A percentile compares a stretch with the other conserved stretches of the same genome.
Conservation (phyloP, 768 basidiomycete species). For the Crepidotus variabilis region DNA sequence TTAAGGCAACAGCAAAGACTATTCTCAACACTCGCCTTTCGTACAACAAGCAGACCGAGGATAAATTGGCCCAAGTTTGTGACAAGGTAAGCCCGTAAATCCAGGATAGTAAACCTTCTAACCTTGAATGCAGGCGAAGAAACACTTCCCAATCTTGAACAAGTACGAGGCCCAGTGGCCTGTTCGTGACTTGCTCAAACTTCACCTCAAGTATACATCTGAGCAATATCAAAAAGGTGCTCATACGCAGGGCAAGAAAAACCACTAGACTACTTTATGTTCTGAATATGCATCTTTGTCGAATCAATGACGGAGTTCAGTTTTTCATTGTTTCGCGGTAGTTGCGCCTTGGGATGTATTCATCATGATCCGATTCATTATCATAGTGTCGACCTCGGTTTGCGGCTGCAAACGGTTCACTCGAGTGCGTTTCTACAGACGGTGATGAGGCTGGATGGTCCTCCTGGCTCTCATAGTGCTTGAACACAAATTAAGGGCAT, state of each 20-base stretch:
- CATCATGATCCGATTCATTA: conserved; percentile 69
- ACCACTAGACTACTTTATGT: no score
- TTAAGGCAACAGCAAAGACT: not conserved
- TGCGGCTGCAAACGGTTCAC: conserved; percentile 60
- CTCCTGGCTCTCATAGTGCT: conserved; percentile 61
- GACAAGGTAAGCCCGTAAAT: not conserved
- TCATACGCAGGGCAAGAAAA: no score
- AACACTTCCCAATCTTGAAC: not conserved
- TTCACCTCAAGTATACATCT: conserved; percentile 2
- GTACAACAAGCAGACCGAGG: not conserved
- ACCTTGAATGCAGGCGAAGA: not conserved
- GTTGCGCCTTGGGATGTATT: conserved; percentile 49
- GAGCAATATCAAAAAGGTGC: no score
- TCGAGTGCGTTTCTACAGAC: conserved; percentile 54
- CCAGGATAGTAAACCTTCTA: not conserved
- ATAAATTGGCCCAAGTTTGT: not conserved
- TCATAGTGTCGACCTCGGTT: conserved; percentile 59
- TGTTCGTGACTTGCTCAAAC: conserved; percentile 1
- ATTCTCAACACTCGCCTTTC: not conserved
- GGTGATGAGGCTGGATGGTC: conserved; percentile 63
- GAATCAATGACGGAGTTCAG: no score
- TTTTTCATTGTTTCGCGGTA: conserved; percentile 59
- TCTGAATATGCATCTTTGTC: no score
- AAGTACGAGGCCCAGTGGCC: conserved; percentile 3
- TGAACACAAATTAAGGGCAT: no score